Conservation (phyloP, 1,139 yeast species). For the Kazachstania sp. region DNA sequence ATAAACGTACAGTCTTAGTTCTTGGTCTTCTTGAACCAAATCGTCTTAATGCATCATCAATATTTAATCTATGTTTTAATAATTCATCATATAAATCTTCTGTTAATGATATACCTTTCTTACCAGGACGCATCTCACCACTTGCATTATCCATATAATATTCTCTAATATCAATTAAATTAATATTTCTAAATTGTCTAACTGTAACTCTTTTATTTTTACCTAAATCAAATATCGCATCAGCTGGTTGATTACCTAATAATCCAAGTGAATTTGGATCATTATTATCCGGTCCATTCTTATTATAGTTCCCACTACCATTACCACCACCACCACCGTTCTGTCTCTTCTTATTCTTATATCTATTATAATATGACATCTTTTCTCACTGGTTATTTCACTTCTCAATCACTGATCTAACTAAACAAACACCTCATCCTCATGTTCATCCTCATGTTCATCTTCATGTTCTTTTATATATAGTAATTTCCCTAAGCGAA, state of each 20-base stretch:
- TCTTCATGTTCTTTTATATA: no score
- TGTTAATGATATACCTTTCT: constrained; percentile 75
- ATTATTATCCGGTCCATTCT: background rate
- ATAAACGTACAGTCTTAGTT: constrained; percentile 22
- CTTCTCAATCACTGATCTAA: no score
- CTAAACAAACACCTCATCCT: no score
- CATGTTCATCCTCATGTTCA: no score
- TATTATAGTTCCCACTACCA: background rate
- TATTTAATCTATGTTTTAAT: constrained; percentile 43
- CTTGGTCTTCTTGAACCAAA: constrained; percentile 35
- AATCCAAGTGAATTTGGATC: constrained; percentile 7
- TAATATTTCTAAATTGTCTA: constrained; percentile 54
- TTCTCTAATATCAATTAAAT: constrained; percentile 73
- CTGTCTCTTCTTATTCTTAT: constrained; percentile 20
- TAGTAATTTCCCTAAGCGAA: no score
- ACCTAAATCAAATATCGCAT: constrained; percentile 43
- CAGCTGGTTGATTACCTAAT: constrained; percentile 13
- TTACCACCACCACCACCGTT: constrained; percentile 3
- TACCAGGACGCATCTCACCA: constrained; percentile 63
- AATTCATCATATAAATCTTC: constrained; percentile 59
- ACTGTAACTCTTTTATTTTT: constrained; percentile 65
- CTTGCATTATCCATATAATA: constrained; percentile 56
- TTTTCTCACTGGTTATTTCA: no score
- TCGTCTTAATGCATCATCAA: constrained; percentile 50
- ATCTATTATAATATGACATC: constrained; percentile 29